Evolutionary conservation across 805 yeast species (phyloP).

Genomic region (Candida boleticola): DNA sequence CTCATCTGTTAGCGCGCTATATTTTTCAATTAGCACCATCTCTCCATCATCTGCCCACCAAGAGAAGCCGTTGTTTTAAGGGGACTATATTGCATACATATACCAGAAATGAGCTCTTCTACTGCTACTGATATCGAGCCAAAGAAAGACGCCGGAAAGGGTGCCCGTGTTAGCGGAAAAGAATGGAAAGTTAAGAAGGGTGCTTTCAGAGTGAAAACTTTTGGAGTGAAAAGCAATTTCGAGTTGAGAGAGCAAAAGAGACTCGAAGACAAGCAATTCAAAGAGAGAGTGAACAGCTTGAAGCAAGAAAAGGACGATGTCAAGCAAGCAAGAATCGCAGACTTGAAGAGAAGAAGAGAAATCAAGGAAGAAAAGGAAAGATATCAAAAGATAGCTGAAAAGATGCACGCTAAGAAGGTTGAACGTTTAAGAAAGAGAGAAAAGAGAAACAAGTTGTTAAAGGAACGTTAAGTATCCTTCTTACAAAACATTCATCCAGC

Average conservation of each 20-base stretch:
- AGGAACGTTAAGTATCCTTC: constrained; percentile 82
- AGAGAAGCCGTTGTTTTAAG: too few species aligned
- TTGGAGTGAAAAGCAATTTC: constrained; percentile 63
- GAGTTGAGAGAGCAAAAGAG: constrained; percentile 64
- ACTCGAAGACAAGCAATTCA: constrained; percentile 62
- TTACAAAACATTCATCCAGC: too few species aligned
- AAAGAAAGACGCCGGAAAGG: constrained; percentile 42
- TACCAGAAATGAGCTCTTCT: constrained; percentile 27
- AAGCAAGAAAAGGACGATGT: constrained; percentile 74
- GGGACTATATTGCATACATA: not conserved
- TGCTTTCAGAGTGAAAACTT: constrained; percentile 62
- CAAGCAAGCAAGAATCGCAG: constrained; percentile 51
- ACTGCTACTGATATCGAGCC: constrained; percentile 24
- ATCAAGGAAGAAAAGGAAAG: constrained; percentile 88
- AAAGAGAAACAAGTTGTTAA: constrained; percentile 90
- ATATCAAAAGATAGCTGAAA: constrained; percentile 74
- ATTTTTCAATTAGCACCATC: too few species aligned
- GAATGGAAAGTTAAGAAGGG: constrained; percentile 68
- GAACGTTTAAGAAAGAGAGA: constrained; percentile 88
- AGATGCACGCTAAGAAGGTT: constrained; percentile 89
- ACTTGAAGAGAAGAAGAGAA: constrained; percentile 69
- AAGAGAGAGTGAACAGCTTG: constrained; percentile 66
- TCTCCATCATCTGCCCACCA: too few species aligned
- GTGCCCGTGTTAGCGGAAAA: constrained; percentile 61
- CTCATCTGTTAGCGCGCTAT: too few species aligned